These are phyloP conservation scores for Zopfochytrium polystomum DNA, from an alignment of 371 early-diverging fungal genomes.

Conservation along the genomic window DNA sequence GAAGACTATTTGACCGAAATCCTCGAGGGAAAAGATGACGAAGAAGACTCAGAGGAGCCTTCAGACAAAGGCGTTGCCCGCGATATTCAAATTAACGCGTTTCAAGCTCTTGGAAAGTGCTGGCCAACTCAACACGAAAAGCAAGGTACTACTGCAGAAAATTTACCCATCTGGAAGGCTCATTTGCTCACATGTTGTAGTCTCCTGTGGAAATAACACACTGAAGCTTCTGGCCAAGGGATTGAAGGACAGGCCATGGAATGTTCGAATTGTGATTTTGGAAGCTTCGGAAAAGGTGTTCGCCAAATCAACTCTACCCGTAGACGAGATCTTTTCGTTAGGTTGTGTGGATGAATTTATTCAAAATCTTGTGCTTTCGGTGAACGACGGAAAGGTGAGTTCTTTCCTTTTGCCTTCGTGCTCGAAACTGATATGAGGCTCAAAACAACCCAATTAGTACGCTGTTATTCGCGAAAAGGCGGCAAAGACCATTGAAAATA, in stretches of 20 bases:
- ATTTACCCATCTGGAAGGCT: neutral
- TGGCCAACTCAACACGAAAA: slow-evolving; percentile 41
- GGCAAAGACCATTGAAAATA: slow-evolving; percentile 14
- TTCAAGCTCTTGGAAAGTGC: slow-evolving; percentile 60
- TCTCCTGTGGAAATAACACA: slow-evolving; percentile 38
- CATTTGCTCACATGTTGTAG: slow-evolving; percentile 13
- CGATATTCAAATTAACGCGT: slow-evolving; percentile 68
- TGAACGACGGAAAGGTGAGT: slow-evolving; percentile 36
- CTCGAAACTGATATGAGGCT: neutral
- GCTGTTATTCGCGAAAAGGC: slow-evolving; percentile 29
- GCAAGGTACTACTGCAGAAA: slow-evolving; percentile 47
- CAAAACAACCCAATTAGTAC: slow-evolving; percentile 19
- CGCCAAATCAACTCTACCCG: slow-evolving; percentile 14
- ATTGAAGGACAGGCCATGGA: slow-evolving; percentile 67
- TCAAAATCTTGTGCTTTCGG: slow-evolving; percentile 6
- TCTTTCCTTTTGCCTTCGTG: neutral
- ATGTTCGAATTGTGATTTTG: slow-evolving; percentile 62
- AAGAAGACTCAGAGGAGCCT: slow-evolving; percentile 53
- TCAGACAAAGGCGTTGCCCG: slow-evolving; percentile 40
- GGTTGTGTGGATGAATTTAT: slow-evolving; percentile 8
- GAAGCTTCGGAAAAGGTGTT: slow-evolving; percentile 58
- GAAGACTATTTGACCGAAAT: slow-evolving; percentile 49
- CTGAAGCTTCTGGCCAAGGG: slow-evolving; percentile 41
- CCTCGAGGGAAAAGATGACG: slow-evolving; percentile 61
- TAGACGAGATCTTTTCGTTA: neutral